Evolutionary conservation across 1,284 basidiomycete species (phyloP).

Genomic region (Tetrapyrgos nigripes): DNA sequence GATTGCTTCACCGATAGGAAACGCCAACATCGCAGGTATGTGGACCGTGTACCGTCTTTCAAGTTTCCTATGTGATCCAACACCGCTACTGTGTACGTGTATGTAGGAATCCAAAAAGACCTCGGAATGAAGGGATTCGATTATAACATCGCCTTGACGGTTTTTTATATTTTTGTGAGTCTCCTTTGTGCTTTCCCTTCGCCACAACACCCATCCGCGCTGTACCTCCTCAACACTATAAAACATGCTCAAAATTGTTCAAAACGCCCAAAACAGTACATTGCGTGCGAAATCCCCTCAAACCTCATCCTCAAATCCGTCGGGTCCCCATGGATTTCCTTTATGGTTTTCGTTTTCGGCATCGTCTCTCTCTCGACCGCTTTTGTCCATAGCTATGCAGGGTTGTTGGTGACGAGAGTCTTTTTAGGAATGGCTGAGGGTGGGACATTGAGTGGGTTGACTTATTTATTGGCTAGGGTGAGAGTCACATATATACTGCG

Average conservation of each 20-base stretch:
- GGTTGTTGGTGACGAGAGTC: constrained; percentile 50
- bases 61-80: not conserved
- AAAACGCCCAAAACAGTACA: constrained; percentile 42
- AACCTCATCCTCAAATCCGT: constrained; percentile 50
- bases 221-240: constrained; percentile 41
- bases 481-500: constrained; percentile 14
- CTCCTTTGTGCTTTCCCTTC: not conserved
- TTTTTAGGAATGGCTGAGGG: constrained; percentile 56
- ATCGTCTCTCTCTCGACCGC: constrained; percentile 50
- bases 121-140: constrained; percentile 49
- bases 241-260: not conserved
- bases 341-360: constrained; percentile 45
- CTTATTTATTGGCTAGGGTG: constrained; percentile 47
- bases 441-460: constrained; percentile 53
- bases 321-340: constrained; percentile 46
- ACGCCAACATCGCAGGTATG: constrained; percentile 49
- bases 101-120: constrained; percentile 48
- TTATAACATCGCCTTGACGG: constrained; percentile 48
- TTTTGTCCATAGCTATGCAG: constrained; percentile 47
- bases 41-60: not conserved
- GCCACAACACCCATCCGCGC: constrained; percentile 32
- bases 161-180: constrained; percentile 47
- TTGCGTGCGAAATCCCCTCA: constrained; percentile 47
- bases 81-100: not conserved
- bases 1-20: constrained; percentile 32